phyloP scores from a whole-genome alignment of 176 grass and related monocot species.

The Saccharum spontaneum region DNA sequence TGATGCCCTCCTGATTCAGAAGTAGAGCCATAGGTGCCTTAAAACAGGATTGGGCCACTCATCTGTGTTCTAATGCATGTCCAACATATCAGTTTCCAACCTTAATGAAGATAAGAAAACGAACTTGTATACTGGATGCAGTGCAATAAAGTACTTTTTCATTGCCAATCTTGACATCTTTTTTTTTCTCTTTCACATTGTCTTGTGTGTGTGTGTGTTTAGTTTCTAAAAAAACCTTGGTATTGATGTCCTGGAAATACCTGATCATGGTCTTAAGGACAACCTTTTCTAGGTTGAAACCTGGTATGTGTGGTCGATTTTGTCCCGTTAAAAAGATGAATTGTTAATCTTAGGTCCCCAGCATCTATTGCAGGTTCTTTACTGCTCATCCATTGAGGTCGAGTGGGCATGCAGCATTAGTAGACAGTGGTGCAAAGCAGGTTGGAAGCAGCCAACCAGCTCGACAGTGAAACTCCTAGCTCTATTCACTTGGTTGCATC shows the following conservation, averaged over 20 bases:
- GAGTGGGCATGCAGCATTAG: background rate
- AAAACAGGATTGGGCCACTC: constrained; percentile 11
- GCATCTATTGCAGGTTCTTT: background rate
- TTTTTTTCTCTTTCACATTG: background rate
- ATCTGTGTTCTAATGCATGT: background rate
- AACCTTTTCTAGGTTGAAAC: background rate
- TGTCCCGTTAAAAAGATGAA: background rate
- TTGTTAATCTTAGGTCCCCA: background rate
- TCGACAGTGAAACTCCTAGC: background rate
- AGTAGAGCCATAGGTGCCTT: constrained; percentile 13
- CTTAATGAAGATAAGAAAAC: constrained; percentile 22
- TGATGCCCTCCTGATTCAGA: constrained; percentile 64
- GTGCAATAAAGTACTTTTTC: constrained; percentile 17
- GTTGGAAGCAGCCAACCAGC: background rate
- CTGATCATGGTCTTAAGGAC: background rate
- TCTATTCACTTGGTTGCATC: background rate
- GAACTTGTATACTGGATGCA: background rate
- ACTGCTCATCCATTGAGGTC: background rate
- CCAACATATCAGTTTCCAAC: background rate
- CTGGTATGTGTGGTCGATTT: background rate
- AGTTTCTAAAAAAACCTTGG: background rate
- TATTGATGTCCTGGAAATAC: background rate
- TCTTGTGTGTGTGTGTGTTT: background rate
- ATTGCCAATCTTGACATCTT: background rate
- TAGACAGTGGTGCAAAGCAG: background rate